Base-by-base conservation (phyloP, 2,329 filamentous ascomycete genomes). In the Monascus ruber region DNA sequence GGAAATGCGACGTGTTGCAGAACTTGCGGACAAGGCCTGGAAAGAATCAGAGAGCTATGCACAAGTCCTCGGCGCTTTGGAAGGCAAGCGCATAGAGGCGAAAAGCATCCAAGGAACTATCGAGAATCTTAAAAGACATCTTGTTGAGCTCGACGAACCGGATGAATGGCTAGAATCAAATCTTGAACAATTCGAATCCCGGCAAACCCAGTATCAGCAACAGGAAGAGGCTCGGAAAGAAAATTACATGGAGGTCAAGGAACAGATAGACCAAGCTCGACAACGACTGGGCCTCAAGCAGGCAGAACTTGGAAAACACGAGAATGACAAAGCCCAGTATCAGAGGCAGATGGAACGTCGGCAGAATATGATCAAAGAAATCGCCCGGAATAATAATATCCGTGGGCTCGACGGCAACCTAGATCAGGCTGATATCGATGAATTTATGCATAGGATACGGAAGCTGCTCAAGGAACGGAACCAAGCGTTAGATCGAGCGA, bases 261-360 rank as follows among this genome's bases (percentile, higher is more conserved):
- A 67, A 25, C 62, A 66, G 26, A 66, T 79, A 2, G 64, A 74
- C 40, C 52, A 60, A 3, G 62, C 58, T 35, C 70, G 73, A 2
- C 56, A 55, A 35, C 54, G 58, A 34, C 38, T 66, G 31, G 63
- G 63, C 25, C 38, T 55, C 24, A 62, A 64, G 37, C 63, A 65
- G 40, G 68, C 62, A 25, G 63, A 70, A 44, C 58, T 61, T 58
- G 89, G 89, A 33, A 85, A 81, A 48, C 79, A 82, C 49, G 77
- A 91, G 59, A 89, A 88, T 2, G 82, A 94, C 55, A 87, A 89
- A 64, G 81, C 85, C 45, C 85, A 83, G 51, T 85, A 91, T 55
- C 85, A 95, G 55, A 77, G 82, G 4, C 84, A 95, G 47, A 58
- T 94, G 3, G 70, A 77, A 49, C 69, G 75, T 34, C 82, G 89